Percentiles rank a stretch among this genome's conserved stretches.
Conservation (phyloP, 495 filamentous ascomycete species). For the Hypoxylon crocopeplum region DNA sequence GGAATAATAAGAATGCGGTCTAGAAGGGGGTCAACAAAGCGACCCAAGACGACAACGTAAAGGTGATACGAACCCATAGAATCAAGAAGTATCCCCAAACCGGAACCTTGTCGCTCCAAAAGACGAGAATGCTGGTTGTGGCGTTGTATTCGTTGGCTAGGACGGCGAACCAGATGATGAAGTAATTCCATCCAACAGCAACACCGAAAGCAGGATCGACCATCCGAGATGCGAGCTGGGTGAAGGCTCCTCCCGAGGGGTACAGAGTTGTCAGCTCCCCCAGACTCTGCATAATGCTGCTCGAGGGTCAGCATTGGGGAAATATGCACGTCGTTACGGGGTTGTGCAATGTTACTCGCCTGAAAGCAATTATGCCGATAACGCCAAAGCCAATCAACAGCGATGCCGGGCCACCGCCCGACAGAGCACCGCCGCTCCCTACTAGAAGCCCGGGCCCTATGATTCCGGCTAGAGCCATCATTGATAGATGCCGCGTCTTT, state of each 20-base stretch:
- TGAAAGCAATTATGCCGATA: constrained; percentile 71
- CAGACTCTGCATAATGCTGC: constrained; percentile 64
- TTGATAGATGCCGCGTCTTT: constrained; percentile 72
- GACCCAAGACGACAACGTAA: neutral
- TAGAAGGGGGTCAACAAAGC: constrained; percentile 31
- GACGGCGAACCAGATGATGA: constrained; percentile 68
- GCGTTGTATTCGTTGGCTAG: constrained; percentile 65
- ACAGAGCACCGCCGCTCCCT: constrained; percentile 67
- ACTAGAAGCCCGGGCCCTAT: constrained; percentile 62
- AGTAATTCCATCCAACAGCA: constrained; percentile 85
- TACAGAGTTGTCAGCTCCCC: constrained; percentile 75
- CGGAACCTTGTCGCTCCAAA: constrained; percentile 62
- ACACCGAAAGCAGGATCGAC: constrained; percentile 81
- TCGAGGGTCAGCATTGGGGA: neutral
- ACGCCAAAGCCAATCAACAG: constrained; percentile 70
- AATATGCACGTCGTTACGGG: constrained; percentile 1
- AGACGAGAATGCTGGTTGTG: constrained; percentile 64
- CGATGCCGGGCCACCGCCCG: constrained; percentile 66
- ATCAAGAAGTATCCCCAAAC: constrained; percentile 67
- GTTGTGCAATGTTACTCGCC: constrained; percentile 28
- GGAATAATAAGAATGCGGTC: constrained; percentile 53
- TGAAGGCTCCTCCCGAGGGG: constrained; percentile 67
- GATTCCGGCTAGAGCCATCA: constrained; percentile 72
- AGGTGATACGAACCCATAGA: constrained; percentile 62
- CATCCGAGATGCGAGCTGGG: constrained; percentile 70